Evolutionary conservation across 257 asterid genomes (phyloP), one percentile per base, ranked within the genome.

Genomic region (Solanum appendiculatum): DNA sequence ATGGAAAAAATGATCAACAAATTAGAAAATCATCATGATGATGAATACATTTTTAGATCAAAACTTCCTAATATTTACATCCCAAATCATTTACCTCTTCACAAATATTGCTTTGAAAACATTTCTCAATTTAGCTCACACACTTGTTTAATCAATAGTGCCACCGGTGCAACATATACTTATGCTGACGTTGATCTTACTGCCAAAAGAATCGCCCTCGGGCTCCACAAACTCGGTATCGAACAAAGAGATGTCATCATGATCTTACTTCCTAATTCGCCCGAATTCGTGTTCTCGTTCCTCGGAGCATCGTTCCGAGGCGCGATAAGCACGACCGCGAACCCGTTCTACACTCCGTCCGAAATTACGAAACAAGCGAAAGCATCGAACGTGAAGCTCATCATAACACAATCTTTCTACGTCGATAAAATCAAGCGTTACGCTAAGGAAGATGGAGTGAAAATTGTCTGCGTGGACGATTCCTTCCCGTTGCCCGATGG

Each of bases 61-160:
- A 91, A 91, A 37, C 91, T 91, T n/a, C 91, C 90, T 6, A 89
- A 88, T 86, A 86, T 91, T 34, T 83, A 89, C 90, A 88, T 91
- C 75, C 93, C 93, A 15, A 80, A 60, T 40, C 93, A 89, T 82
- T 87, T 89, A 39, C 91, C 93, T 14, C 88, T 91, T 1, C 91
- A 89, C 70, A 82, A 87, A 5, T 90, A 89, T 84, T 89, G 91
- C 68, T 90, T 90, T 46, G 89, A 90, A 2, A 89, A 90, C 80
- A 74, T 90, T 2, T 81, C 91, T 31, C 48, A 89, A 37, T 90
- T 90, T 78, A 70, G 87, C 84, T 16, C 85, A 4, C 89, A 89
- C 15, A 88, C 90, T 6, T 90, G 92, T 82, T 87, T 90, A 14
- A 89, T 90, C 27, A 82, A 88, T 64, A 91, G 91, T 21, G 27